These are phyloP conservation scores for Ophiostoma perfectum DNA, from an alignment of 2,329 filamentous ascomycete species.

Conservation along the genomic window DNA sequence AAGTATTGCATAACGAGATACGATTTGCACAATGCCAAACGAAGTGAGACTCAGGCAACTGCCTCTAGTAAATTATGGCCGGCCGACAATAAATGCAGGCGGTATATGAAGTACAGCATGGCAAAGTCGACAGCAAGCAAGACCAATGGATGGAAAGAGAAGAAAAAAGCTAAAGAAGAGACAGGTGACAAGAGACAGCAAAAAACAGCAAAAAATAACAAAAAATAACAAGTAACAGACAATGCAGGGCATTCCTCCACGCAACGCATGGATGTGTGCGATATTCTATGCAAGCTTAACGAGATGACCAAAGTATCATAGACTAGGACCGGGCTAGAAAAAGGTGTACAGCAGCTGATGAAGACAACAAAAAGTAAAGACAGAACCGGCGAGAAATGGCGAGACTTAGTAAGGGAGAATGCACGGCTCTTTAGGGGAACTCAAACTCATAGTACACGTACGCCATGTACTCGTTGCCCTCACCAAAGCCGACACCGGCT, in stretches of 20 bases:
- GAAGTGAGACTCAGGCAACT: too few species aligned
- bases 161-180: not conserved
- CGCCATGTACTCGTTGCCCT: conserved; percentile 81
- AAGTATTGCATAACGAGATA: too few species aligned
- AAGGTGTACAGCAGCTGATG: not conserved
- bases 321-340: not conserved
- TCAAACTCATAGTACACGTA: conserved; percentile 98
- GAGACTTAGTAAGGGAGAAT: too few species aligned
- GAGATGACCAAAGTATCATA: not conserved
- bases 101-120: too few species aligned
- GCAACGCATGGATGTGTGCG: not conserved
- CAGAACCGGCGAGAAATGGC: not conserved
- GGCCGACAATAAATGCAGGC: too few species aligned
- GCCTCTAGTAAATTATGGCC: too few species aligned
- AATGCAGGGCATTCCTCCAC: not conserved
- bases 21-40: too few species aligned
- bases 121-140: not conserved
- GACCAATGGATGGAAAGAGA: not conserved
- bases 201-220: not conserved
- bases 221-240: not conserved
- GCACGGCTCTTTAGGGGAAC: conserved; percentile 45
- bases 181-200: not conserved
- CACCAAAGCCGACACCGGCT: conserved; percentile 60
- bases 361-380: not conserved
- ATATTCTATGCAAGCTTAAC: conserved; percentile 8